Evolutionary conservation across 192 early-diverging fungal genomes (phyloP), one percentile per base, ranked within the genome.

Genomic region (Diversispora eburnea): DNA sequence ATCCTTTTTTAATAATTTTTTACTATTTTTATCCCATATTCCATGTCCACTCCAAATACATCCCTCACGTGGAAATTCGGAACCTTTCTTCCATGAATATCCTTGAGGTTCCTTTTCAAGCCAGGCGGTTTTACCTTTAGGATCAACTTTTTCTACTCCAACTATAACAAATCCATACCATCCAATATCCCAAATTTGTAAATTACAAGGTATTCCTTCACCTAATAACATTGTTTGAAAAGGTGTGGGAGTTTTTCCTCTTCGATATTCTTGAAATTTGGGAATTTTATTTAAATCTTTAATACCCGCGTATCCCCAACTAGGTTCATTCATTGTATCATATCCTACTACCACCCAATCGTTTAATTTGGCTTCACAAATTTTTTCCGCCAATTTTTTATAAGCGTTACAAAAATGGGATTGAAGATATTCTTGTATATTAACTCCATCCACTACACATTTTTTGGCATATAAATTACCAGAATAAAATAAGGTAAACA

Each of bases 401-500:
- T 86, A 79, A 1, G 85, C 79, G 22, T 77, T 77, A 57, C 82
- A 78, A 72, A 81, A 87, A 54, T 87, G 86, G 5, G 62, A 63
- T 71, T 89, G 88, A 0, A 89, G 76, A 69, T 84, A 85, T 45
- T 86, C 85, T 69, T 89, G 83, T n/a, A 89, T 78, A 59, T 83
- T 81, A 61, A 85, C 73, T 17, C 75, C 76, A 57, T 85, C 78
- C 3, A 87, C 79, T 25, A 77, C 59, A 70, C 86, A 86, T 0
- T 85, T 78, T 0, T 91, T 90, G 8, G 91, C 91, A 84, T 91
- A 92, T 12, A 83, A 85, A 9, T 88, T 82, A 5, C 92, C 92
- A 12, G 83, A 89, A 75, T 87, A 94, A 64, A 94, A 94, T 3
- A 94, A 75, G 0, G 93, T 92, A 75, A 95, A 94, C 91, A 95